A percentile compares a stretch with the other conserved stretches of the same genome.
Conservation (phyloP, 148 eudicot species). For the Dysphania ambrosioides region DNA sequence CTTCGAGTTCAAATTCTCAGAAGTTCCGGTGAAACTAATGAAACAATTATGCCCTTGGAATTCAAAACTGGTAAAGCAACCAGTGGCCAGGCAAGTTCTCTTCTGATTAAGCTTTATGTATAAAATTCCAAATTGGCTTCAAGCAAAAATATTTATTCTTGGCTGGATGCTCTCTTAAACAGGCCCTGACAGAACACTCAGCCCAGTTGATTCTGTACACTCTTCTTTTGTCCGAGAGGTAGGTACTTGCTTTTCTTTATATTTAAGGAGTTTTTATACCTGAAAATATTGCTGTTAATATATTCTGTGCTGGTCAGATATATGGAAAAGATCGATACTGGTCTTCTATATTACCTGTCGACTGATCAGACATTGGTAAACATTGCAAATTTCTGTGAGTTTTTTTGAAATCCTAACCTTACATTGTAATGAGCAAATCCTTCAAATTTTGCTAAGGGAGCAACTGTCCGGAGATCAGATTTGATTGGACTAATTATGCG, state of each 20-base stretch:
- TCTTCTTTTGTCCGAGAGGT: conserved; percentile 98
- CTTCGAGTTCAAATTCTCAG: conserved; percentile 49
- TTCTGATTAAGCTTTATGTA: neutral
- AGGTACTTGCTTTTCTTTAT: conserved; percentile 6
- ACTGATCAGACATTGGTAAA: conserved; percentile 83
- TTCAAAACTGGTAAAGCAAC: conserved; percentile 96
- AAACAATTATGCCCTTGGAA: conserved; percentile 85
- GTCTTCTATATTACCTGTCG: conserved; percentile 88
- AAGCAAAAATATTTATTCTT: conserved; percentile 8
- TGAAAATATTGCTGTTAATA: conserved; percentile 14
- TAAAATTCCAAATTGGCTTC: neutral
- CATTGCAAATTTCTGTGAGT: conserved; percentile 11
- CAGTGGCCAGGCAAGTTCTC: conserved; percentile 70
- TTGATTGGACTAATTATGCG: conserved; percentile 94
- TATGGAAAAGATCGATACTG: conserved; percentile 61
- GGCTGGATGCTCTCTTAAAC: conserved; percentile 32
- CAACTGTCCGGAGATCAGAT: conserved; percentile 66
- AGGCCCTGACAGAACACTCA: conserved; percentile 84
- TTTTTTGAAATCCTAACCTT: neutral
- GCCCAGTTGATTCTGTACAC: conserved; percentile 96
- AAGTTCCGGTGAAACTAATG: conserved; percentile 32
- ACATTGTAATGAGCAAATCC: conserved; percentile 3
- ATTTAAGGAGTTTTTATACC: neutral
- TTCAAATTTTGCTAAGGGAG: conserved; percentile 49
- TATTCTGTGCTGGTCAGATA: conserved; percentile 44